Percentiles rank a stretch among this genome's conserved stretches.
These are phyloP conservation scores for Rubia balearica DNA, from an alignment of 305 asterid genomes.

Conservation along the genomic window DNA sequence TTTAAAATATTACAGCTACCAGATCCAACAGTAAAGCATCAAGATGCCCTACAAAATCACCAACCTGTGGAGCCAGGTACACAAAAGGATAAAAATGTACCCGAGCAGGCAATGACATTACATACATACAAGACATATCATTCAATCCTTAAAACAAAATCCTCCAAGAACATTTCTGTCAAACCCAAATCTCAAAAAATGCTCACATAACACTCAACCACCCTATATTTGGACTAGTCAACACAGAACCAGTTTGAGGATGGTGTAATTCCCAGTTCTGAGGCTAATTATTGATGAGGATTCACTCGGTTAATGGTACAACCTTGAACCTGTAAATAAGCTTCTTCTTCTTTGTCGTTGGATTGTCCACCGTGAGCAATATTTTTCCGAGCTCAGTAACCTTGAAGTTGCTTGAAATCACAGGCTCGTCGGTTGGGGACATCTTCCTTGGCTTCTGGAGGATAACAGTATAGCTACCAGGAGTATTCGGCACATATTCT, in stretches of 20 bases:
- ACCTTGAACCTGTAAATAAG: slow-evolving; percentile 81
- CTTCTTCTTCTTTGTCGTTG: slow-evolving; percentile 72
- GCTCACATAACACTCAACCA: neutral
- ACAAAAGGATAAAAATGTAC: neutral
- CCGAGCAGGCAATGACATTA: neutral
- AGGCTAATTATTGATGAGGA: neutral
- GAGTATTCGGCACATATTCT: slow-evolving; percentile 59
- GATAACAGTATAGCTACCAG: slow-evolving; percentile 52
- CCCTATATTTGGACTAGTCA: neutral
- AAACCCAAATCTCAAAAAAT: neutral
- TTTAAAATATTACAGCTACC: neutral
- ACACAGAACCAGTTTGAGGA: neutral
- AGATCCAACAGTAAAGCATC: neutral
- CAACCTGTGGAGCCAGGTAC: neutral
- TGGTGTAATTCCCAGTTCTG: neutral
- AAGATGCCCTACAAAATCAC: neutral
- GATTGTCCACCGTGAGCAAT: slow-evolving; percentile 69
- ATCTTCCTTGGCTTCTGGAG: slow-evolving; percentile 66
- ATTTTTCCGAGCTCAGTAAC: slow-evolving; percentile 71
- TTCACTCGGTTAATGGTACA: slow-evolving; percentile 27
- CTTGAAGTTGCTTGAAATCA: slow-evolving; percentile 45
- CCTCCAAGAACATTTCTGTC: neutral
- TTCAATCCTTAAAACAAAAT: neutral
- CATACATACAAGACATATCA: slow-evolving; percentile 4
- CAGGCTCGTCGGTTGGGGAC: slow-evolving; percentile 60